Percentiles rank a stretch among this genome's conserved stretches.
Conservation (phyloP, 257 asterid genomes). For the Hygrophila difformis region DNA sequence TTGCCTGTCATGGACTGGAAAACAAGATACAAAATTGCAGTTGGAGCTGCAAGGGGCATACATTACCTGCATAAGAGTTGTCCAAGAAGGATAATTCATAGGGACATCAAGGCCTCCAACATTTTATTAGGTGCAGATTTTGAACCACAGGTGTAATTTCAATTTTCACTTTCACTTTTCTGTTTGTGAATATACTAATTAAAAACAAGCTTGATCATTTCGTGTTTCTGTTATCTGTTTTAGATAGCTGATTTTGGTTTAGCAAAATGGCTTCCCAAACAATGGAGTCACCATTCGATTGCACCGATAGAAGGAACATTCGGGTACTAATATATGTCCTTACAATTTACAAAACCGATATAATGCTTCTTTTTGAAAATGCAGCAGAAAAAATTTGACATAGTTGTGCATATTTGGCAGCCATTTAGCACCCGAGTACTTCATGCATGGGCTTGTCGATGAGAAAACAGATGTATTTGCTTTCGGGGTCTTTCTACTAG, state of each 20-base stretch:
- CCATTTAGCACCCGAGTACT: conserved; percentile 94
- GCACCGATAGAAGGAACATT: conserved; percentile 97
- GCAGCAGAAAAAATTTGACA: too few species aligned
- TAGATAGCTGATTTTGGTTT: conserved; percentile 94
- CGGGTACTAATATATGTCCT: conserved; percentile 92
- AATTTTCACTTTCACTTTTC: background rate
- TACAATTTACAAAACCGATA: too few species aligned
- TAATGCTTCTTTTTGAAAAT: too few species aligned
- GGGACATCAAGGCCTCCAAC: conserved; percentile 87
- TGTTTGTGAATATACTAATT: background rate
- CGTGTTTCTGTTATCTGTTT: conserved; percentile 8
- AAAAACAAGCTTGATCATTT: too few species aligned
- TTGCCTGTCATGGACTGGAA: conserved; percentile 62
- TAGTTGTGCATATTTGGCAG: too few species aligned
- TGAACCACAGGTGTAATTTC: conserved; percentile 70
- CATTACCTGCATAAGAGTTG: conserved; percentile 83
- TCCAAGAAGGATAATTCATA: conserved; percentile 87
- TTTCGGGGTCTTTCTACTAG: conserved; percentile 77
- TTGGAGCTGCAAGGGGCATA: conserved; percentile 80
- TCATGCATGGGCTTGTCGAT: conserved; percentile 95
- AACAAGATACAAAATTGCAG: conserved; percentile 78
- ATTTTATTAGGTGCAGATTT: conserved; percentile 55
- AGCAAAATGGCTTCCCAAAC: conserved; percentile 98
- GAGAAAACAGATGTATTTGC: conserved; percentile 98
- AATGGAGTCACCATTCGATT: conserved; percentile 91